Evolutionary conservation across 108 stramenopile genomes (phyloP), one percentile per base, ranked within the genome.

Genomic region (Nitzschia sp.): DNA sequence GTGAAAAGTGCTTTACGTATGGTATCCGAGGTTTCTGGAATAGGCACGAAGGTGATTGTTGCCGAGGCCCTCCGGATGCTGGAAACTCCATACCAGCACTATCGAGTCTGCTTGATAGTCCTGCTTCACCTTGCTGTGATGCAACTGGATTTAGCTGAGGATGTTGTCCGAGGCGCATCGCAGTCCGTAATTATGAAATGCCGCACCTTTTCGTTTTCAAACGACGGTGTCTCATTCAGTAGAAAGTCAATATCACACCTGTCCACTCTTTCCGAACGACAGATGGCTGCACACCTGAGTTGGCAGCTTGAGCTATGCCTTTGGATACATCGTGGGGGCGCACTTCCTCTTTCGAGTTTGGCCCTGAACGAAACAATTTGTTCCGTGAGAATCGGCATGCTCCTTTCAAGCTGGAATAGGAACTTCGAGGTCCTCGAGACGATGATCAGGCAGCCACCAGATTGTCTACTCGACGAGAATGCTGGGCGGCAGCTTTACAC

Each of bases 221-320:
- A 88, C 71, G 88, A 88, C 41, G 48, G 62, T 9, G 25, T 85
- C 11, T 44, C 80, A 2, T 44, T 76, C 53, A 63, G 62, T 31
- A 36, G 65, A 27, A 57, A 72, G 28, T 70, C 78, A 16, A 53
- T 50, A 25, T 69, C 72, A 30, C 73, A 85, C 44, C 52, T 73
- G 30, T 79, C 86, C 6, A 77, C 80, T 30, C 85, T 78, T 19
- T 74, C 74, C 45, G 55, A 70, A 11, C 70, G 86, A 28, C 77
- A 78, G 34, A 56, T 72, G 46, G 68, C 77, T 26, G 71, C 75
- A 8, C 68, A 80, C 45, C 32, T 83, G 33, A 83, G 88, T 60
- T 89, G 82, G 80, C 93, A 94, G 59, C 63, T 95, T 19, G 93
- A 95, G 69, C 38, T 92, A 13, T 95, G 90, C 54, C 66, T 95